These are phyloP conservation scores for Neophaeococcomyces mojaviensis DNA, from an alignment of 2,329 filamentous ascomycete genomes.

Conservation along the genomic window DNA sequence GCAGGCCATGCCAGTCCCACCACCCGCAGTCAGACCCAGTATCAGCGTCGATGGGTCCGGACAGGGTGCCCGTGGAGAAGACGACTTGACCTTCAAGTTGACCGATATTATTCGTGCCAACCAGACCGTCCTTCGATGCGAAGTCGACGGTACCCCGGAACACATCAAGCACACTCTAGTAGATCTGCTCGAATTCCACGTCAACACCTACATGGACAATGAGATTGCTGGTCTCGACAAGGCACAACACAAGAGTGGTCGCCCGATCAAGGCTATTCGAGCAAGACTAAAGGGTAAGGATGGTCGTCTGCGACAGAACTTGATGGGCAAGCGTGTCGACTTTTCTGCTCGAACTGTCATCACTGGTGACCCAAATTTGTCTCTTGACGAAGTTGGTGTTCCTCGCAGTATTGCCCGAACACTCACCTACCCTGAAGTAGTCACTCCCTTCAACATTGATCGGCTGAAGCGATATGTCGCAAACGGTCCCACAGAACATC, in stretches of 20 bases:
- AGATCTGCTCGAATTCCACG: constrained; percentile 87
- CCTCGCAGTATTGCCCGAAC: constrained; percentile 87
- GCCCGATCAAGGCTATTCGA: constrained; percentile 93
- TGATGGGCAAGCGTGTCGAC: constrained; percentile 99
- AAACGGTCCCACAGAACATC: constrained; percentile 90
- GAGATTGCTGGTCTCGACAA: constrained; percentile 94
- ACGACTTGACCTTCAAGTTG: constrained; percentile 98
- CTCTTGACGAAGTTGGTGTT: constrained; percentile 93
- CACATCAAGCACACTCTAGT: constrained; percentile 91
- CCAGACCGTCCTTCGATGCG: constrained; percentile 83
- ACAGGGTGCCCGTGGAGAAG: constrained; percentile 87
- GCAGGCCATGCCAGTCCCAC: constrained; percentile 88
- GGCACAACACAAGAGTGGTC: constrained; percentile 91
- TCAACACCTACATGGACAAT: constrained; percentile 99
- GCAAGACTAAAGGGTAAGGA: constrained; percentile 98
- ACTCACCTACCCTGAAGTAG: constrained; percentile 91
- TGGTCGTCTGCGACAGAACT: constrained; percentile 89
- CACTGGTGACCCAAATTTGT: constrained; percentile 94
- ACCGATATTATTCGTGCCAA: constrained; percentile 98
- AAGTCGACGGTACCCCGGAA: constrained; percentile 81
- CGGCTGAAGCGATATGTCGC: constrained; percentile 82
- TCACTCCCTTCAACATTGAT: constrained; percentile 95
- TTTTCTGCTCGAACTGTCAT: constrained; percentile 99
- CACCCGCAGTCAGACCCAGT: constrained; percentile 89
- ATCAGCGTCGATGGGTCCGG: constrained; percentile 94